Base-by-base conservation (phyloP, 2,329 filamentous ascomycete species). In the Huntiella omanensis region DNA sequence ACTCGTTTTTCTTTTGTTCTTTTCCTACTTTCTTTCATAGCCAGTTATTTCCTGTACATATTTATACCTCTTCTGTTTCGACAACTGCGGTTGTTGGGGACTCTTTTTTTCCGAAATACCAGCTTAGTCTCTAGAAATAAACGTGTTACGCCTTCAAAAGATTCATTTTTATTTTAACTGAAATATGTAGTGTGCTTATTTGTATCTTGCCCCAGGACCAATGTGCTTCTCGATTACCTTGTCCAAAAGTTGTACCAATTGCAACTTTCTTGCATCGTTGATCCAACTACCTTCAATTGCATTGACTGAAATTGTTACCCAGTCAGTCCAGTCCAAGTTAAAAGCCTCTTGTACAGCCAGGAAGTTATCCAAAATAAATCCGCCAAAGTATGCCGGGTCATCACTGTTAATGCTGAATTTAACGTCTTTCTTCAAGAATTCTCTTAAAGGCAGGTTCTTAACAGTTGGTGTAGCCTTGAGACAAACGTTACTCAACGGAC, bases 261-360 rank as follows among this genome's bases (percentile, higher is more conserved):
- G 34, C 4, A 36, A 16, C 10, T 36, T 36, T 36, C 34, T 15
- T 6, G 4, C 34, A 1, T 36, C 12, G 34, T 12, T 36, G 11
- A 36, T 36, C 34, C 34, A 36, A 12, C 34, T 36, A 4, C 75
- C 77, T 50, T 71, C 63, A 8, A 85, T 74, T 15, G 71, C 67
- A 34, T 72, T 71, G 51, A 65, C 65, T 8, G 71, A 74, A 54
- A 87, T 78, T 4, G 56, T 60, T 52, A 63, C 67, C 83, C 81
- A 86, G 46, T 87, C 80, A n/a, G 62, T 59, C 3, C 76, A 60
- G 16, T 59, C 68, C 52, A 87, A 59, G 3, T 62, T 57, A 58
- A 84, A 84, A 1, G 77, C 74, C 37, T 83, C 76, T 58, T 87
- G 80, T 28, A 87, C 77, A 1, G 77, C 77, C 54, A 74, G 79